Evolutionary conservation across 306 rosid genomes (phyloP).

Genomic region (Corylus heterophylla): DNA sequence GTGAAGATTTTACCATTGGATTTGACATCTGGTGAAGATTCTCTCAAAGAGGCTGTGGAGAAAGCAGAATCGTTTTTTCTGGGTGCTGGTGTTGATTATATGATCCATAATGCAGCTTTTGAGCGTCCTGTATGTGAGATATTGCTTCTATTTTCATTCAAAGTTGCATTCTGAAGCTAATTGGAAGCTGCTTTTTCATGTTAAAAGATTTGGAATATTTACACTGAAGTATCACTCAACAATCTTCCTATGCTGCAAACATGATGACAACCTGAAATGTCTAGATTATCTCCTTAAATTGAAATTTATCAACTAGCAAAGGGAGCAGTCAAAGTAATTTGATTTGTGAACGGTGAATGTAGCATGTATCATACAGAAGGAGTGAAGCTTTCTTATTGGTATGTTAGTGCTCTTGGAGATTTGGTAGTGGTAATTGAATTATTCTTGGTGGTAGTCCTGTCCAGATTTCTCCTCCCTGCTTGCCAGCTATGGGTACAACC

Average conservation of each 20-base stretch:
- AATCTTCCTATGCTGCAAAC: neutral
- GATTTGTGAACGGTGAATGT: neutral
- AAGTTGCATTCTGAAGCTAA: neutral
- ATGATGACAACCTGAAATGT: neutral
- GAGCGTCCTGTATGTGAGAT: slow-evolving; percentile 89
- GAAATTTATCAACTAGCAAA: neutral
- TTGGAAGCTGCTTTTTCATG: neutral
- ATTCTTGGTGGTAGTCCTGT: too few species aligned
- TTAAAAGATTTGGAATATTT: neutral
- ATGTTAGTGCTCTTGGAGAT: neutral
- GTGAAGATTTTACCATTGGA: slow-evolving; percentile 79
- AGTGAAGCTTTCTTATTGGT: neutral
- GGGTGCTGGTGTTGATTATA: slow-evolving; percentile 76
- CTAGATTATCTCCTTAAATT: neutral
- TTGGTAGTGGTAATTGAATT: neutral
- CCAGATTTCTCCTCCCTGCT: too few species aligned
- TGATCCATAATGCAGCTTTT: slow-evolving; percentile 92
- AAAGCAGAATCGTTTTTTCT: slow-evolving; percentile 72
- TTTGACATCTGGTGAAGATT: slow-evolving; percentile 75
- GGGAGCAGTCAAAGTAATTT: neutral
- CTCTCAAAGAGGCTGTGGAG: slow-evolving; percentile 69
- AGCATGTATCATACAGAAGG: neutral
- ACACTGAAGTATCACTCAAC: neutral
- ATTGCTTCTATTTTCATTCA: slow-evolving; percentile 18
- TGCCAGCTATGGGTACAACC: too few species aligned